Conservation (phyloP, 2,329 filamentous ascomycete genomes). For the Didymellaceae sp. region DNA sequence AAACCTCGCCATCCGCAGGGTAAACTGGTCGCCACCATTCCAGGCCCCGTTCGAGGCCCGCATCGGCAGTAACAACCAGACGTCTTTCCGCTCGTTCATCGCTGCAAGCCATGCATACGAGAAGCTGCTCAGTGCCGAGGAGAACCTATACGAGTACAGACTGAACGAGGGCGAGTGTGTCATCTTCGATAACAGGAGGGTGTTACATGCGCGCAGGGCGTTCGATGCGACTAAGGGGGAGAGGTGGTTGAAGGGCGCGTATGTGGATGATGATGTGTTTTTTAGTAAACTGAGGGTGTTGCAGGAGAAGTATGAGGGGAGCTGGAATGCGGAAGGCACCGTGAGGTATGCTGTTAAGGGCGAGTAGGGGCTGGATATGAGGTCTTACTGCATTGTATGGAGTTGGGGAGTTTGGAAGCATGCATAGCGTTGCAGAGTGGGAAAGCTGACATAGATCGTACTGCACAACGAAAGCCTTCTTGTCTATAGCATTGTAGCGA, state of each 20-base stretch:
- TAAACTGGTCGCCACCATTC: slow-evolving; percentile 82
- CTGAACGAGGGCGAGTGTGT: slow-evolving; percentile 85
- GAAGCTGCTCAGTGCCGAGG: slow-evolving; percentile 61
- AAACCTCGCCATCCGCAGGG: slow-evolving; percentile 47
- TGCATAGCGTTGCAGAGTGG: slow-evolving; percentile 6
- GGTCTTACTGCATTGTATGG: slow-evolving; percentile 7
- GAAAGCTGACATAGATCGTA: neutral
- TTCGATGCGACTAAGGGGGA: slow-evolving; percentile 74
- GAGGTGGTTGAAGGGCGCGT: slow-evolving; percentile 85
- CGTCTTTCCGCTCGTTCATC: slow-evolving; percentile 39
- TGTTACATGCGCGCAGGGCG: slow-evolving; percentile 80
- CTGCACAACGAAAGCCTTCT: neutral
- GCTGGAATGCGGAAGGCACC: slow-evolving; percentile 45
- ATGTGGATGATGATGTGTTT: slow-evolving; percentile 74
- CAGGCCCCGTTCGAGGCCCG: slow-evolving; percentile 63
- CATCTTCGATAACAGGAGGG: slow-evolving; percentile 86
- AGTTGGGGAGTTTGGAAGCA: neutral
- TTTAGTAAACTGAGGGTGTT: slow-evolving; percentile 55
- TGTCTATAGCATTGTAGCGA: no score
- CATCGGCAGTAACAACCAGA: slow-evolving; percentile 38
- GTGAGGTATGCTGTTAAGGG: slow-evolving; percentile 25
- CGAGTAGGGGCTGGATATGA: neutral
- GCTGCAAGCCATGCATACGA: slow-evolving; percentile 64
- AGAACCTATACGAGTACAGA: slow-evolving; percentile 72
- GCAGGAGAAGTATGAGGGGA: slow-evolving; percentile 43